Evolutionary conservation across 2,329 filamentous ascomycete species (phyloP), one percentile per base, ranked within the genome.

Genomic region (Pseudogymnoascus sp.): DNA sequence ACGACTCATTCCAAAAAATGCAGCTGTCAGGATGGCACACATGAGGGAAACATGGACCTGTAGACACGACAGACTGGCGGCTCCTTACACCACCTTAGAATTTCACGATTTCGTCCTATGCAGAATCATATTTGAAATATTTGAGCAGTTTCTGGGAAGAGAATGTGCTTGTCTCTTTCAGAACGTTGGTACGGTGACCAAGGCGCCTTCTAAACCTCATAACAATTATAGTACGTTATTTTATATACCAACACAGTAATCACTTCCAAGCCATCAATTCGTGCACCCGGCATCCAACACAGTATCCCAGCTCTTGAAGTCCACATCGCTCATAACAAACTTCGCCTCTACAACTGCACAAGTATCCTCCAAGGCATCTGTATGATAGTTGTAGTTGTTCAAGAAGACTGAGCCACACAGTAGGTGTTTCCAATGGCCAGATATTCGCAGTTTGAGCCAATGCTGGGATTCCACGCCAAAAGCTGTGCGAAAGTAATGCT

Each of bases 401-500:
- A 57, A 23, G 1, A 65, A 37, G 60, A 36, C 23, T 36, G 23
- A 5, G 36, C 36, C 36, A 74, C 71, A 51, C 73, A 74, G 65
- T 74, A 75, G 2, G 70, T 63, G 13, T 73, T 51, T 4, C 57
- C 62, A 1, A 62, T 16, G 67, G 68, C 70, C 54, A 72, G 71
- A 67, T 72, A 67, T 5, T 39, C n/a, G 67, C 60, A 67, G 23
- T 43, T 64, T n/a, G n/a, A 60, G 3, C 65, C 64, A 28, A 69
- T 62, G 7, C 62, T 67, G 1, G 69, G 63, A 61, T 71, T 72
- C 67, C 68, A 71, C 14, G 61, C 45, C 31, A 71, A 67, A 23
- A 77, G 70, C 10, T 74, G 54, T 3, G 66, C 60, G 6, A 71
- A 45, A 0, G 68, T 57, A 43, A 75, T 71, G 5, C 67, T 64